Base-by-base conservation (phyloP, 2,329 filamentous ascomycete species). In the Ascochyta pisi region DNA sequence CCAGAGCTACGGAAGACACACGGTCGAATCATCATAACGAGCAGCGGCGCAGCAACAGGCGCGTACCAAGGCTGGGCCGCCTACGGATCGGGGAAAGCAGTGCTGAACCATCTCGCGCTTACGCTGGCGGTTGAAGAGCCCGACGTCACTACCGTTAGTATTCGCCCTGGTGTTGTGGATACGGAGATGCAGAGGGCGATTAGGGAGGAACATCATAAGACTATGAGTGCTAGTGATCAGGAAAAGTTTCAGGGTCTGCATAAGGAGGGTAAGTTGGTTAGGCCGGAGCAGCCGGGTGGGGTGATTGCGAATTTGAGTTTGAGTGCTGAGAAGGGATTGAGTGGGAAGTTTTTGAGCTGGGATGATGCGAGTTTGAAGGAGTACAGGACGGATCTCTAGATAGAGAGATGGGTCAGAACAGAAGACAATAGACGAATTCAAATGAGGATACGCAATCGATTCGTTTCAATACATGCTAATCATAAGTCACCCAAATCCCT, bases 141-240 rank as follows among this genome's bases (percentile, higher is more conserved):
- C 1, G 82, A 87, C 13, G 86, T 96, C 40, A 90, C 85, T 0
- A 87, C 86, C 12, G 77, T 96, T 0, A 82, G 90, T 0, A 79
- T 97, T 31, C 82, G 88, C 4, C 93, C 93, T 0, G 93, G 93
- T 2, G 86, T 90, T 41, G 89, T 96, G 7, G 90, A 96, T 70
- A 97, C 93, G 0, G 89, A 89, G 47, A 97, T 97, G 93, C 93
- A 96, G 74, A 83, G 83, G n/a, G 84, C 89, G 54, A 84, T 99
- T 54, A 82, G 95, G 46, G 87, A 92, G 42, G 84, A 86, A 54
- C 89, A 95, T 73, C 80, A 83, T 7, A 81, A 78, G 26, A 77
- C 76, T 15, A 86, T 91, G 83, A 83, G 85, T 62, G 76, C 77
- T 19, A 80, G 81, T 48, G 83, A 88, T 63, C 80, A 80, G 23